Conservation (phyloP, 371 early-diverging fungal species). For the Mucor lusitanicus region DNA sequence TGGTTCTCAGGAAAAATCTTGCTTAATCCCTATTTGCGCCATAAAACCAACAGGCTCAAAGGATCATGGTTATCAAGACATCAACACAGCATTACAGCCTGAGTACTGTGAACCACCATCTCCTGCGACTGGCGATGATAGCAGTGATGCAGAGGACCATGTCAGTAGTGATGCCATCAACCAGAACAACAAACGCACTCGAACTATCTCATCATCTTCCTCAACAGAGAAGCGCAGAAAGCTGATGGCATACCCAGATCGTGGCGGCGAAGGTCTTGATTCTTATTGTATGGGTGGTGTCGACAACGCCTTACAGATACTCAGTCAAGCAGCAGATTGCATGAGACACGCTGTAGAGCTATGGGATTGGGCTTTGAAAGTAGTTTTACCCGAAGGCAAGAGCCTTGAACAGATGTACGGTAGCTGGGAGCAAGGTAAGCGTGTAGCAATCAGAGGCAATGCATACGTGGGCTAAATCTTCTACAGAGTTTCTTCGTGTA, state of each 20-base stretch:
- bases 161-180: background rate
- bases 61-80: background rate
- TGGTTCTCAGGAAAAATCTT: conserved; percentile 32
- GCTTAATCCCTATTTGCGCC: conserved; percentile 42
- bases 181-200: background rate
- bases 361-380: conserved; percentile 36
- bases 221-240: conserved; percentile 9
- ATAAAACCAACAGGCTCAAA: conserved; percentile 16
- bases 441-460: background rate
- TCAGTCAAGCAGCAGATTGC: conserved; percentile 43
- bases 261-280: conserved; percentile 31
- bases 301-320: conserved; percentile 35
- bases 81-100: conserved; percentile 14
- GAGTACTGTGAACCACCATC: conserved; percentile 1
- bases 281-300: conserved; percentile 44
- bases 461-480: background rate
- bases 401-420: conserved; percentile 21
- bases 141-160: background rate
- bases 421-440: conserved; percentile 30
- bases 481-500: conserved; percentile 27
- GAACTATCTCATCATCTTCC: background rate
- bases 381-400: conserved; percentile 9
- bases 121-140: background rate
- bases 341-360: conserved; percentile 38
- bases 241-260: conserved; percentile 14